phyloP scores from a whole-genome alignment of 495 filamentous ascomycete species.

The Darksidea phi region DNA sequence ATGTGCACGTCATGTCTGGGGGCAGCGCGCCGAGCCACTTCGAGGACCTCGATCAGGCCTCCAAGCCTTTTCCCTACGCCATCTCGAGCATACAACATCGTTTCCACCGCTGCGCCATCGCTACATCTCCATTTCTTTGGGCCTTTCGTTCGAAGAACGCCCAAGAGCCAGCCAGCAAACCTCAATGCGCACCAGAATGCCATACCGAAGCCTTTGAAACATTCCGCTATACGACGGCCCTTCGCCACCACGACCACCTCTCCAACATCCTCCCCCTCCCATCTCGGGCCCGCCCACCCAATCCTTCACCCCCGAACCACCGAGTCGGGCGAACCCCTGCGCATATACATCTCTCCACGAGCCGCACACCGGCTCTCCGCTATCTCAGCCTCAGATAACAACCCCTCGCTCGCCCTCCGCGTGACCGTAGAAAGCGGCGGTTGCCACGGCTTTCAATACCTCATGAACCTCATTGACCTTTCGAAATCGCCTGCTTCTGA shows the following conservation, averaged over 20 bases:
- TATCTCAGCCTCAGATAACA: conserved; percentile 68
- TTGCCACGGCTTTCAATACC: conserved; percentile 97
- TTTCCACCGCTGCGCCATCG: conserved; percentile 21
- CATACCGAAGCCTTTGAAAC: not conserved
- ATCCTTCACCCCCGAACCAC: conserved; percentile 65
- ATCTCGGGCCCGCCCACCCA: conserved; percentile 29
- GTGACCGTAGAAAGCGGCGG: conserved; percentile 89
- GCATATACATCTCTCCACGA: conserved; percentile 73
- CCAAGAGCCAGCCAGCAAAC: not conserved
- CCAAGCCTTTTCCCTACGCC: not conserved
- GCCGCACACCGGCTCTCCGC: conserved; percentile 74
- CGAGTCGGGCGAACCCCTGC: conserved; percentile 79
- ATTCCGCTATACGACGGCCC: not conserved
- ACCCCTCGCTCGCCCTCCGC: conserved; percentile 79
- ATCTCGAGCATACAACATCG: conserved; percentile 12
- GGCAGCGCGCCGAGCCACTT: not conserved
- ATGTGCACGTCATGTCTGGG: conserved; percentile 30
- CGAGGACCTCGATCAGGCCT: not conserved
- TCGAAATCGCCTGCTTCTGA: conserved; percentile 56
- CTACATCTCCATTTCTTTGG: conserved; percentile 42
- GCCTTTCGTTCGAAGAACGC: conserved; percentile 14
- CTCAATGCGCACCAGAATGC: no score
- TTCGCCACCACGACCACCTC: conserved; percentile 4
- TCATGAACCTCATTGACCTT: conserved; percentile 76
- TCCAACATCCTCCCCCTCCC: conserved; percentile 57